phyloP scores from a whole-genome alignment of 805 yeast genomes.

The Wickerhamia fluorescens region DNA sequence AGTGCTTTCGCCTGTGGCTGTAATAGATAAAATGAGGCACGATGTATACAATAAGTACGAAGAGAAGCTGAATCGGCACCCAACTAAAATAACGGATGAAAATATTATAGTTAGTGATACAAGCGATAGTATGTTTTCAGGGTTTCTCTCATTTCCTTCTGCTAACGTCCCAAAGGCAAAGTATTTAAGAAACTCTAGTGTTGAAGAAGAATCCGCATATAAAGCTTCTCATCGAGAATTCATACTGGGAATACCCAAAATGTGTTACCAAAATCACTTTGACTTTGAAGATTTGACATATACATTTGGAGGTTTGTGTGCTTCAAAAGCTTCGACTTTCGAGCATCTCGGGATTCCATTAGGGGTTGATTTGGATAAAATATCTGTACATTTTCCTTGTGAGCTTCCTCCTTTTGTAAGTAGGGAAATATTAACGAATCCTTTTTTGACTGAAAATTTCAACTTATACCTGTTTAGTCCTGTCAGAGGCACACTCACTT shows the following conservation, averaged over 20 bases:
- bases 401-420: slow-evolving; percentile 35
- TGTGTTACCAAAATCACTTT: slow-evolving; percentile 27
- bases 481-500: slow-evolving; percentile 23
- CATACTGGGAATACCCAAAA: slow-evolving; percentile 13
- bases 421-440: slow-evolving; percentile 31
- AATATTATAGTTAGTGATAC: too few relatives aligned
- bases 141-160: too few relatives aligned
- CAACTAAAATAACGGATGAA: too few relatives aligned
- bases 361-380: slow-evolving; percentile 18
- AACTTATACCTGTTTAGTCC: slow-evolving; percentile 23
- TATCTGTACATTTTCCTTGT: slow-evolving; percentile 32
- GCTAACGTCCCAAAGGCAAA: too few relatives aligned
- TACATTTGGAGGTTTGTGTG: slow-evolving; percentile 32
- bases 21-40: too few relatives aligned
- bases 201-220: too few relatives aligned
- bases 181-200: too few relatives aligned
- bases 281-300: slow-evolving; percentile 24
- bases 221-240: slow-evolving; percentile 1
- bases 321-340: slow-evolving; percentile 12
- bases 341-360: slow-evolving; percentile 26
- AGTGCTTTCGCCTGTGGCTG: too few relatives aligned
- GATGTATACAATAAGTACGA: too few relatives aligned
- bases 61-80: too few relatives aligned
- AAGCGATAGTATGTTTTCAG: too few relatives aligned
- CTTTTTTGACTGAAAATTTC: slow-evolving; percentile 34